phyloP scores from a whole-genome alignment of 2,329 filamentous ascomycete genomes.

The Hypoxylon sp. region DNA sequence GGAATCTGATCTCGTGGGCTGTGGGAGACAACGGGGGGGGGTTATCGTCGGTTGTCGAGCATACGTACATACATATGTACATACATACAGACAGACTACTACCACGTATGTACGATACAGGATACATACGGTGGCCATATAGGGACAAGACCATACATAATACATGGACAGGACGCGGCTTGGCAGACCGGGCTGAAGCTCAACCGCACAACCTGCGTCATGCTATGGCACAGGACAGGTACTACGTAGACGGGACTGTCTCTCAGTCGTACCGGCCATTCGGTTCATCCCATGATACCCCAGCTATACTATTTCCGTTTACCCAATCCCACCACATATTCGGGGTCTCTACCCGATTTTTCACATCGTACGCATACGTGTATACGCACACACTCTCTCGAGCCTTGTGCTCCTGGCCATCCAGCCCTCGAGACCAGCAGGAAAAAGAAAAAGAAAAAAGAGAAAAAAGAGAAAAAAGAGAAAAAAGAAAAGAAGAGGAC shows the following conservation, averaged over 20 bases:
- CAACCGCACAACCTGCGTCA: conserved; percentile 43
- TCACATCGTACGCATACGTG: background rate
- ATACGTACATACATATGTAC: conserved; percentile 1
- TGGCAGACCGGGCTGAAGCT: conserved; percentile 36
- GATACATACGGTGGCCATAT: too few relatives aligned
- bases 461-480: conserved; percentile 23
- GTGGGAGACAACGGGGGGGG: conserved; percentile 4
- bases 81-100: background rate
- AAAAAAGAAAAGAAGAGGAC: conserved; percentile 20
- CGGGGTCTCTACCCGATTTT: conserved; percentile 26
- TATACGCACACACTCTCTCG: background rate
- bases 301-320: conserved; percentile 35
- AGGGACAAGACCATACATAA: too few relatives aligned
- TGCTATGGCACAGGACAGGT: conserved; percentile 23
- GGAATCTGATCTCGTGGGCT: conserved; percentile 21
- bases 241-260: conserved; percentile 12
- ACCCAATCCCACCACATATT: conserved; percentile 37
- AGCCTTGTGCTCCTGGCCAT: conserved; percentile 17
- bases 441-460: conserved; percentile 20
- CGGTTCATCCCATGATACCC: conserved; percentile 40
- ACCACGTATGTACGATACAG: too few relatives aligned
- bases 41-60: conserved; percentile 26
- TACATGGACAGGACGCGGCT: conserved; percentile 31
- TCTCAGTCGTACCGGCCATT: conserved; percentile 37
- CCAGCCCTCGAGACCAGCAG: background rate